These are phyloP conservation scores for Boletellus ananiceps DNA, from an alignment of 768 basidiomycete genomes.

Conservation along the genomic window DNA sequence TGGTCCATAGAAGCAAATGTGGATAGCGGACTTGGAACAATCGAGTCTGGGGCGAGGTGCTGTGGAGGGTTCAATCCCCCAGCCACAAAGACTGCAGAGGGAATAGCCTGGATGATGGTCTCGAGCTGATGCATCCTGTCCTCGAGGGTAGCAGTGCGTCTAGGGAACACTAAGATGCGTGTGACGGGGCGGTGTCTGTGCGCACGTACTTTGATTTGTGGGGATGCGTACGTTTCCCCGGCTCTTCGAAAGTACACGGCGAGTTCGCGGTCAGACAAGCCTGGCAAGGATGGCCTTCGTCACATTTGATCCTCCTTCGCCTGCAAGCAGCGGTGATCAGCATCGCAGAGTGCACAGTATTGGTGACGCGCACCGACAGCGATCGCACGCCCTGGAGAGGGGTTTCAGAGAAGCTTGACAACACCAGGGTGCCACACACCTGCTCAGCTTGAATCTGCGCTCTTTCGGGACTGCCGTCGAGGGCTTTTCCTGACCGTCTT, in stretches of 20 bases:
- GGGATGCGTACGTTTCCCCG: conserved; percentile 78
- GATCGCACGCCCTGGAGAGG: conserved; percentile 74
- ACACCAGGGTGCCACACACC: conserved; percentile 40
- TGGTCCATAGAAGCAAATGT: conserved; percentile 40
- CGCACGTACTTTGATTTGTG: conserved; percentile 79
- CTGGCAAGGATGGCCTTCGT: conserved; percentile 86
- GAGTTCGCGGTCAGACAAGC: conserved; percentile 81
- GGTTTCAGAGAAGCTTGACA: conserved; percentile 7
- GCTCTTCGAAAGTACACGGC: conserved; percentile 82
- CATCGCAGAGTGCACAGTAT: background rate
- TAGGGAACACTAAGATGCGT: conserved; percentile 23
- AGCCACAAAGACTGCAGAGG: conserved; percentile 72
- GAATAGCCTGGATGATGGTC: conserved; percentile 79
- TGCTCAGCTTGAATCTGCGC: conserved; percentile 82
- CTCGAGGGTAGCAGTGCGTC: conserved; percentile 78
- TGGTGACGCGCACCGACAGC: conserved; percentile 65
- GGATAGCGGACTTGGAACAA: conserved; percentile 29
- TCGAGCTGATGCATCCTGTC: conserved; percentile 88
- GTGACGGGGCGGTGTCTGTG: conserved; percentile 3
- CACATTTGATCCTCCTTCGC: conserved; percentile 80
- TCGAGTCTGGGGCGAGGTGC: conserved; percentile 33
- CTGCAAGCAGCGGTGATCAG: conserved; percentile 33
- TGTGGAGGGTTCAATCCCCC: conserved; percentile 39
- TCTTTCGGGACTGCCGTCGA: conserved; percentile 62
- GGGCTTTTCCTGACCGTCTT: conserved; percentile 41